Evolutionary conservation across 2,329 filamentous ascomycete species (phyloP).

Genomic region (Raffaelea arxii): DNA sequence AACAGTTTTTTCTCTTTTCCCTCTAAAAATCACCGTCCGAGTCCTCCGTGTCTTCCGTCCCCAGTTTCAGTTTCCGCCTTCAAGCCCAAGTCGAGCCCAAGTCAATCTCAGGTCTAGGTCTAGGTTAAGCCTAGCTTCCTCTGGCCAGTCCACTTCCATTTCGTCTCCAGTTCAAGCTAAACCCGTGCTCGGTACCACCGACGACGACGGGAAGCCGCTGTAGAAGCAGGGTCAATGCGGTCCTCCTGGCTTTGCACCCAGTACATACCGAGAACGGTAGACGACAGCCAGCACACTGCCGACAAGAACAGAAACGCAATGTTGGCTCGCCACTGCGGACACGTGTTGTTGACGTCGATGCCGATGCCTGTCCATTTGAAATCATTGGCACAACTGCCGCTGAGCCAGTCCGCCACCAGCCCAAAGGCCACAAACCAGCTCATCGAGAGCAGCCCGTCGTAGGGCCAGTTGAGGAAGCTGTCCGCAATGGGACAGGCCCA

Average conservation of each 20-base stretch:
- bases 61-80: too few relatives aligned
- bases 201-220: constrained; percentile 16
- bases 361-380: constrained; percentile 52
- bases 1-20: too few relatives aligned
- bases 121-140: too few relatives aligned
- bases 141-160: neutral
- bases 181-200: constrained; percentile 32
- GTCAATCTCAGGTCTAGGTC: too few relatives aligned
- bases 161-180: constrained; percentile 17
- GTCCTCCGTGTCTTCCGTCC: too few relatives aligned
- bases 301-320: constrained; percentile 65
- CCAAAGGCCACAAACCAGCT: constrained; percentile 64
- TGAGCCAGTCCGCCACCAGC: constrained; percentile 47
- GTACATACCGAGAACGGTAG: constrained; percentile 46
- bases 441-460: constrained; percentile 59
- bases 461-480: constrained; percentile 60
- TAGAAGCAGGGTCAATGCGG: constrained; percentile 2
- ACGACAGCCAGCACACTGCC: constrained; percentile 60
- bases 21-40: too few relatives aligned
- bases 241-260: constrained; percentile 26
- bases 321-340: constrained; percentile 59
- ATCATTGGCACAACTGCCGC: constrained; percentile 41
- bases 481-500: constrained; percentile 64
- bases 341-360: constrained; percentile 38
- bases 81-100: too few relatives aligned